These are phyloP conservation scores for Sporothrix variecibatus DNA, from an alignment of 2,329 filamentous ascomycete species.

Conservation along the genomic window DNA sequence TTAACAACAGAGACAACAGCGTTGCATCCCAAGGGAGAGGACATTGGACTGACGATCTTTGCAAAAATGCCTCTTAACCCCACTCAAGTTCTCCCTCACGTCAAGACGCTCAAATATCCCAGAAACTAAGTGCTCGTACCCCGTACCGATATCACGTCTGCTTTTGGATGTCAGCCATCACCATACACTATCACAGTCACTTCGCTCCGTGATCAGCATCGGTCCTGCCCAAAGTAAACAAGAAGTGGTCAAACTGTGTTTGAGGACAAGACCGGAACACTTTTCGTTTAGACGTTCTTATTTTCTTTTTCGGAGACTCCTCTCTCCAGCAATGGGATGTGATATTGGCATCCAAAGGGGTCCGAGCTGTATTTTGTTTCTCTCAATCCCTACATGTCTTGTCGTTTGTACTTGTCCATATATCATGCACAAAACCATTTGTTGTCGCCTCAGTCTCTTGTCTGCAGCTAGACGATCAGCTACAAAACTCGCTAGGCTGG, in stretches of 20 bases:
- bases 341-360: neutral
- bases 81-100: neutral
- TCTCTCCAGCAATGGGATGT: neutral
- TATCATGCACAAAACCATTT: too few species aligned
- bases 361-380: neutral
- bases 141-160: neutral
- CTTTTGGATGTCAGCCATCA: neutral
- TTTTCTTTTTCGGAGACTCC: neutral
- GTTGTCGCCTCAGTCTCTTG: neutral
- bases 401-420: neutral
- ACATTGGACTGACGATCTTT: neutral
- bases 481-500: neutral
- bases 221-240: neutral
- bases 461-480: slow-evolving; percentile 1
- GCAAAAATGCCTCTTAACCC: slow-evolving; percentile 11
- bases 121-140: too few species aligned
- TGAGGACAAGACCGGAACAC: too few species aligned
- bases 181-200: neutral
- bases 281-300: neutral
- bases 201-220: slow-evolving; percentile 3
- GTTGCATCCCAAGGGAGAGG: neutral
- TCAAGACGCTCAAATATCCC: neutral
- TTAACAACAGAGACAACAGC: neutral
- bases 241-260: neutral
- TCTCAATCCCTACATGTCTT: neutral